These are phyloP conservation scores for Chlorella ohadii DNA, from an alignment of 139 green algal genomes.

Conservation along the genomic window DNA sequence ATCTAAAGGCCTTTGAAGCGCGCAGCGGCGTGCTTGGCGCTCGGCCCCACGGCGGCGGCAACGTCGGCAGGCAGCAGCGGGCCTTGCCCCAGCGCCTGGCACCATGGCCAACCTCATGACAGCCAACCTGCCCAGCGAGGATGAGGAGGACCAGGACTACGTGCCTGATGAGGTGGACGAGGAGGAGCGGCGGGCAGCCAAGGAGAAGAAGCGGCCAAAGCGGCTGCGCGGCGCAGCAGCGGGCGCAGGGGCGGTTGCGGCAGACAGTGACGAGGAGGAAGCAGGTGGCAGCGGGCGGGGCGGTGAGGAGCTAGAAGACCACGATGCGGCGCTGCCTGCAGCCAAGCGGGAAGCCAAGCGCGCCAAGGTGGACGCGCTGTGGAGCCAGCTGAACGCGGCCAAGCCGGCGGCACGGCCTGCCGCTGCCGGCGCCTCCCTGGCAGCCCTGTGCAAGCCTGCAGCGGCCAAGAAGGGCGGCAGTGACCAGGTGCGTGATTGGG, in stretches of 20 bases:
- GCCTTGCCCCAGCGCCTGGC: too few relatives aligned
- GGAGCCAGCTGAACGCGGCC: conserved; percentile 50
- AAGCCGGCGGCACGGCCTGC: not conserved
- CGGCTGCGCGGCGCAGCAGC: conserved; percentile 22
- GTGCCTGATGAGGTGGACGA: conserved; percentile 55
- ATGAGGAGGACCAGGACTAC: conserved; percentile 82
- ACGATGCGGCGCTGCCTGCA: not conserved
- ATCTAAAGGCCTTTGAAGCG: too few relatives aligned
- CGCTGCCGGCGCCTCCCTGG: conserved; percentile 7
- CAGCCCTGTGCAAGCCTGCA: conserved; percentile 25
- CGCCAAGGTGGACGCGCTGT: conserved; percentile 52
- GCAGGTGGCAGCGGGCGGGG: not conserved
- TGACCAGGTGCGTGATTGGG: not conserved
- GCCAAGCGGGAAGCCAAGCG: conserved; percentile 50
- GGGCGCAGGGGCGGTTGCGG: not conserved
- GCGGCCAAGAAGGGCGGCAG: conserved; percentile 7
- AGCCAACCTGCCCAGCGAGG: conserved; percentile 64
- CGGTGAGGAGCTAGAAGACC: not conserved
- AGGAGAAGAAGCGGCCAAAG: conserved; percentile 42
- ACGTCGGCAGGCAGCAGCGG: not conserved
- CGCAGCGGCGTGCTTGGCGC: too few relatives aligned
- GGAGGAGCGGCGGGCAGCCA: conserved; percentile 18
- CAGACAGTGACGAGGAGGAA: not conserved
- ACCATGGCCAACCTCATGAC: conserved; percentile 39
- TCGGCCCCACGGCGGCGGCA: too few relatives aligned